Base-by-base conservation (phyloP, 805 yeast genomes). In the Candida insectalens region DNA sequence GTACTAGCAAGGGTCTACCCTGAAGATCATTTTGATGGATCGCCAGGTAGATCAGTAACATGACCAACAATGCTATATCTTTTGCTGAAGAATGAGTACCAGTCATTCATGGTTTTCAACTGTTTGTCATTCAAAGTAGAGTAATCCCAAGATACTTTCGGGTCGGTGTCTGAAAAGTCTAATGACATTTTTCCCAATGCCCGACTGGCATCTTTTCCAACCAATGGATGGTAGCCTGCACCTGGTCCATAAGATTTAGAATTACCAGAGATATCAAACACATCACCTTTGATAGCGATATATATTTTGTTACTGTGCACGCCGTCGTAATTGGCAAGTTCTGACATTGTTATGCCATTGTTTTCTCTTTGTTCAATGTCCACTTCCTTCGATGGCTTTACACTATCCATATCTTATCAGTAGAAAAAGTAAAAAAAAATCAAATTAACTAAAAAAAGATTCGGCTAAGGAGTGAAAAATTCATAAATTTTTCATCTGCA, bases 181-280 rank as follows among this genome's bases (percentile, higher is more conserved):
- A 77, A 51, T 14, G 77, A 69, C 34, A 83, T 76, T 46, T 77
- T 71, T 2, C 83, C 95, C 34, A 84, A 60, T 2, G 89, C 80
- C 37, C 92, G 60, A 22, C 83, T 72, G 16, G 83, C 83, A 44
- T 84, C 95, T 41, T 70, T 73, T 4, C 89, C 95, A 7, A 76
- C 83, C 27, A 84, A 65, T 5, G 65, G 72, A 46, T 74, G 76
- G 55, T 84, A 85, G 16, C 78, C 75, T 39, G 74, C 71, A 0
- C 87, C 88, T 3, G 79, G 78, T 0, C 94, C 95, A 50, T 84
- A 84, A 26, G 77, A 77, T 12, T 68, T 71, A 9, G 53, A 45
- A 48, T 83, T 84, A 30, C 60, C 50, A 0, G 83, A 69, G 7
- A 85, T 95, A 47, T 84, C 95, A 52, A 83, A 85, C 8, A 85